These are phyloP conservation scores for Perilla frutescens DNA, from an alignment of 257 asterid species.

Conservation along the genomic window DNA sequence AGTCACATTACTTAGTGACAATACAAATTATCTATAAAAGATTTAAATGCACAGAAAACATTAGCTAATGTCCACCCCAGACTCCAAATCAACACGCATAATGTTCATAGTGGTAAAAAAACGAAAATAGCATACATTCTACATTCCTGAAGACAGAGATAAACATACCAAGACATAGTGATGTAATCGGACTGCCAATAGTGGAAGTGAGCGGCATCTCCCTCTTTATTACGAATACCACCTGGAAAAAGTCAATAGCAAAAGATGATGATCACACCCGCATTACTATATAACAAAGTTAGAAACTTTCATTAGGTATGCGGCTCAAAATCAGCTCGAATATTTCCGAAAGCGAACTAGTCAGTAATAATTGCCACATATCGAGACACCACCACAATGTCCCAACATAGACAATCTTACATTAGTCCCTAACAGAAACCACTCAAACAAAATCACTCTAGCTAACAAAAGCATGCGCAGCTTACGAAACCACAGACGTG, in stretches of 20 bases:
- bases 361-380: not conserved
- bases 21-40: not conserved
- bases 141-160: not conserved
- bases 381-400: not conserved
- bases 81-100: not conserved
- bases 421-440: no score
- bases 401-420: no score
- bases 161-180: constrained; percentile 49
- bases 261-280: not conserved
- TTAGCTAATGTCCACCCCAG: not conserved
- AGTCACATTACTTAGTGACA: not conserved
- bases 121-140: no score
- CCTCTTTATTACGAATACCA: constrained; percentile 15
- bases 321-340: not conserved
- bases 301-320: not conserved
- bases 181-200: constrained; percentile 40
- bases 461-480: not conserved
- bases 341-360: not conserved
- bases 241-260: constrained; percentile 31
- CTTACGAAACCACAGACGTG: constrained; percentile 1
- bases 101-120: not conserved
- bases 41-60: not conserved
- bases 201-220: constrained; percentile 55
- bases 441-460: not conserved
- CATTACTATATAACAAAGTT: not conserved